Conservation (phyloP, 345 rosid genomes). For the Arabidopsis thaliana region DNA sequence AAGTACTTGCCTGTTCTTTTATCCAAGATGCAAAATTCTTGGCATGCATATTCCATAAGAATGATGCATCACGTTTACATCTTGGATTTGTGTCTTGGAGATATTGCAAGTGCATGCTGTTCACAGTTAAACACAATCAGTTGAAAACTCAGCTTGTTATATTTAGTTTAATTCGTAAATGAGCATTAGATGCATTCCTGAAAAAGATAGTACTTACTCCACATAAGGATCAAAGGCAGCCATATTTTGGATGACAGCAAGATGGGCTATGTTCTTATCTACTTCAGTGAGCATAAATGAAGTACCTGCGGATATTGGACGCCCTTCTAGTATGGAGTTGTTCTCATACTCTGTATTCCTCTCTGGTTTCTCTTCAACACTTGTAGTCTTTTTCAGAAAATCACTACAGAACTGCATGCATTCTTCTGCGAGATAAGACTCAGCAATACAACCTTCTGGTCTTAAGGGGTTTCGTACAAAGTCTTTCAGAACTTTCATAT, state of each 20-base stretch:
- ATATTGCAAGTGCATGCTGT: background rate
- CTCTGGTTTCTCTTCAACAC: too few relatives aligned
- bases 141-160: too few relatives aligned
- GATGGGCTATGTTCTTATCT: background rate
- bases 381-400: background rate
- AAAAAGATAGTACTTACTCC: background rate
- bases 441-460: background rate
- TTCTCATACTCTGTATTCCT: background rate
- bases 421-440: background rate
- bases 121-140: too few relatives aligned
- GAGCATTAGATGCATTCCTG: too few relatives aligned
- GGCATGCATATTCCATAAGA: conserved; percentile 12
- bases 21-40: background rate
- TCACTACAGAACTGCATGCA: background rate
- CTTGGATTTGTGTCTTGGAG: background rate
- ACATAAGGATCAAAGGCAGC: background rate
- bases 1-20: too few relatives aligned
- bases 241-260: conserved; percentile 8
- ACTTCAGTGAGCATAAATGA: background rate
- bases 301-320: background rate
- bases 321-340: background rate
- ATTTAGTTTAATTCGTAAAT: too few relatives aligned
- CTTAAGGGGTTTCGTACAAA: background rate
- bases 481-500: background rate
- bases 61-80: background rate